Evolutionary conservation across 176 grass and related monocot species (phyloP).

Genomic region (Luzula sylvatica): DNA sequence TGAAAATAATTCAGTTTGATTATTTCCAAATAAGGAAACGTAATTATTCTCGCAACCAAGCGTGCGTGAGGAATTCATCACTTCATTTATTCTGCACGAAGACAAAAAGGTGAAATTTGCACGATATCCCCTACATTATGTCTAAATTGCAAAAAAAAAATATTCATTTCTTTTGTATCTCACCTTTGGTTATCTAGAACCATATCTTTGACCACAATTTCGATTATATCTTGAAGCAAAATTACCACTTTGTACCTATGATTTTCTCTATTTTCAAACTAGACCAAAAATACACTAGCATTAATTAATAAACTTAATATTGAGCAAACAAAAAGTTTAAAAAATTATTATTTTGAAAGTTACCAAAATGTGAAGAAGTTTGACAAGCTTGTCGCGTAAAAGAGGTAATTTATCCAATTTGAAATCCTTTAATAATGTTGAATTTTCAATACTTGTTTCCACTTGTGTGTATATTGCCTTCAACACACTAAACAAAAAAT

Average conservation of each 20-base stretch:
- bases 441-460: conserved; percentile 53
- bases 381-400: conserved; percentile 47
- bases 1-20: conserved; percentile 69
- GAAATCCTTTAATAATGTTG: conserved; percentile 61
- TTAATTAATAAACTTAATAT: neutral
- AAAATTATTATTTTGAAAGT: conserved; percentile 21
- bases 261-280: conserved; percentile 62
- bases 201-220: conserved; percentile 86
- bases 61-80: conserved; percentile 44
- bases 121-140: too few species aligned
- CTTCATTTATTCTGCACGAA: conserved; percentile 55
- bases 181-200: conserved; percentile 67
- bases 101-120: conserved; percentile 1
- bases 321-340: conserved; percentile 1
- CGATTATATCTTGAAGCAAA: conserved; percentile 88
- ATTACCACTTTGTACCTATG: conserved; percentile 54
- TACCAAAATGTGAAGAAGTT: conserved; percentile 66
- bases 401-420: conserved; percentile 54
- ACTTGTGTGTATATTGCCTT: conserved; percentile 49
- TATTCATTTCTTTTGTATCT: too few species aligned
- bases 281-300: conserved; percentile 24
- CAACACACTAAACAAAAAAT: conserved; percentile 54
- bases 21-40: conserved; percentile 29
- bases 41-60: conserved; percentile 26
- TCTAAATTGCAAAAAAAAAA: too few species aligned